These are phyloP conservation scores for Fusarium anguioides DNA, from an alignment of 2,329 filamentous ascomycete genomes.

Conservation along the genomic window DNA sequence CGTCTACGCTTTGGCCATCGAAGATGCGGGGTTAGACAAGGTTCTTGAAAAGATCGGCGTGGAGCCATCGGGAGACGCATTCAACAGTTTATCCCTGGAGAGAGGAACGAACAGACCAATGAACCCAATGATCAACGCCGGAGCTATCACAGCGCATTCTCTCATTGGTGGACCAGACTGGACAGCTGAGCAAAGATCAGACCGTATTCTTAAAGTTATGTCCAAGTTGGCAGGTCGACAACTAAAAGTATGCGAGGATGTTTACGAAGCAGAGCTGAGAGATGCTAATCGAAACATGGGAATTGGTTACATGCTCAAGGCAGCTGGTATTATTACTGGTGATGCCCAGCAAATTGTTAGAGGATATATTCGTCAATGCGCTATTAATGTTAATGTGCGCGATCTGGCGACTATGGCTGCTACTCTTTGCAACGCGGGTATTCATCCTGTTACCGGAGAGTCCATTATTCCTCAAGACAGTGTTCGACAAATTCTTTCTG, in stretches of 20 bases:
- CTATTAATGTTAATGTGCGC: constrained; percentile 55
- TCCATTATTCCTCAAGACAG: constrained; percentile 51
- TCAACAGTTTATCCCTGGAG: constrained; percentile 51
- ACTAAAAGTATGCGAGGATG: constrained; percentile 52
- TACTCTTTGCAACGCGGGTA: constrained; percentile 52
- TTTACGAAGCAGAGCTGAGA: constrained; percentile 53
- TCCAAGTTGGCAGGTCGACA: constrained; percentile 52
- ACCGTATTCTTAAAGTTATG: constrained; percentile 50
- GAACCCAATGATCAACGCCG: constrained; percentile 53
- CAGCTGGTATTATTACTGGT: constrained; percentile 52
- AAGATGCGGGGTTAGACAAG: constrained; percentile 50
- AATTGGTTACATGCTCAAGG: constrained; percentile 55
- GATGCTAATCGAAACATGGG: constrained; percentile 51
- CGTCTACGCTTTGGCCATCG: constrained; percentile 55
- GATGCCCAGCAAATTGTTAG: constrained; percentile 51
- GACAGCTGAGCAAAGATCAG: constrained; percentile 50
- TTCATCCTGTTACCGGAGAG: constrained; percentile 50
- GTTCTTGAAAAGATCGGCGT: constrained; percentile 55
- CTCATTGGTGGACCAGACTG: constrained; percentile 46
- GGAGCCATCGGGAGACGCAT: constrained; percentile 54
- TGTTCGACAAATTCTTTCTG: constrained; percentile 54
- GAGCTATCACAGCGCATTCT: constrained; percentile 50
- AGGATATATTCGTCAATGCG: constrained; percentile 55
- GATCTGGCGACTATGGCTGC: constrained; percentile 56
- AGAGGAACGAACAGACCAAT: constrained; percentile 48